These are phyloP conservation scores for Candida morakotiae DNA, from an alignment of 805 yeast genomes.

Conservation along the genomic window DNA sequence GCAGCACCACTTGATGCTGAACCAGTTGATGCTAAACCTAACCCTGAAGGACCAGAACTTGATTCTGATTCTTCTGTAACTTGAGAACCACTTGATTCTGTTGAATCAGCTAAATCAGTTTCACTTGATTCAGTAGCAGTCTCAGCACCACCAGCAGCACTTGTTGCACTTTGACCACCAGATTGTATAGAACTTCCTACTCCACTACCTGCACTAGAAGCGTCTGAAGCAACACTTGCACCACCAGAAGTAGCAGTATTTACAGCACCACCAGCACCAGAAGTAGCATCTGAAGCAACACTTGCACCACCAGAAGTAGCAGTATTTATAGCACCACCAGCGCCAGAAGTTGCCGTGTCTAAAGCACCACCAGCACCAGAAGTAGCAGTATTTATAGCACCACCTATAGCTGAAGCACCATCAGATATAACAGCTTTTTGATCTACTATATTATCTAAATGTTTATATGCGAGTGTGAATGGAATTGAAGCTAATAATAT, in stretches of 20 bases:
- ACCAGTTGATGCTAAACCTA: neutral
- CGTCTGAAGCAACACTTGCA: neutral
- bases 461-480: neutral
- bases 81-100: neutral
- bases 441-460: conserved; percentile 4
- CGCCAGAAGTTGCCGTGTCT: neutral
- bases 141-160: neutral
- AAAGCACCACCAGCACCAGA: neutral
- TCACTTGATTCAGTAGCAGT: neutral
- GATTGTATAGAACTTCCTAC: neutral
- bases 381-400: neutral
- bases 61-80: neutral
- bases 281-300: neutral
- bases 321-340: neutral
- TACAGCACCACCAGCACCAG: conserved; percentile 3
- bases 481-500: neutral
- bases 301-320: conserved; percentile 2
- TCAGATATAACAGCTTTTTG: conserved; percentile 2
- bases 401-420: neutral
- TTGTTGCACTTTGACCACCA: neutral
- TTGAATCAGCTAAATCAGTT: neutral
- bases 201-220: neutral
- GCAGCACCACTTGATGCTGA: conserved; percentile 1
- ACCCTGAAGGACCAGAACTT: neutral
- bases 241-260: conserved; percentile 1